Conservation (phyloP, 2,329 filamentous ascomycete genomes). For the Boeremia exigua region DNA sequence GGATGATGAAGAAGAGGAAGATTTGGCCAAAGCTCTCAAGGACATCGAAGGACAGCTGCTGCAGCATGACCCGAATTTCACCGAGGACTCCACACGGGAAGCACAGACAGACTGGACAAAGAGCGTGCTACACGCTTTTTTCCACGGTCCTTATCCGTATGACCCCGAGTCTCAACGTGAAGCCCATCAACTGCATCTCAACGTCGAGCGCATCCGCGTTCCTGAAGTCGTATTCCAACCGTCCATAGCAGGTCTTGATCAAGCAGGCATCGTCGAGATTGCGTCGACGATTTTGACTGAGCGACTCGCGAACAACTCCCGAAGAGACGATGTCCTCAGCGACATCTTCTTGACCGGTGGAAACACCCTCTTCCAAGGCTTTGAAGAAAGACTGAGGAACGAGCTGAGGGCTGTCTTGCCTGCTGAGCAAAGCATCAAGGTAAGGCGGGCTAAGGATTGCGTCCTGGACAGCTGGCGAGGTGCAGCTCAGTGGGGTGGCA, state of each 20-base stretch:
- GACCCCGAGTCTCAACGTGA: slow-evolving; percentile 80
- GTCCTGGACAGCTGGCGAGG: slow-evolving; percentile 92
- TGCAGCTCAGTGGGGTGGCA: slow-evolving; percentile 80
- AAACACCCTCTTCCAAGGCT: slow-evolving; percentile 82
- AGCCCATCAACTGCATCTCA: slow-evolving; percentile 88
- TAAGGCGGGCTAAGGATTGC: slow-evolving; percentile 77
- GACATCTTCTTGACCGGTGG: slow-evolving; percentile 97
- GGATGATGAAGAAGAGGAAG: slow-evolving; percentile 92
- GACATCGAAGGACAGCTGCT: slow-evolving; percentile 84
- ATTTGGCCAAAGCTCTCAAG: slow-evolving; percentile 75
- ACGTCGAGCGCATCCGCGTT: slow-evolving; percentile 93
- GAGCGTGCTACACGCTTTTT: slow-evolving; percentile 85
- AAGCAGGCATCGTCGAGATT: slow-evolving; percentile 92
- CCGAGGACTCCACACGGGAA: slow-evolving; percentile 88
- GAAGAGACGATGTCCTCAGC: slow-evolving; percentile 73
- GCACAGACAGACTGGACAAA: slow-evolving; percentile 96
- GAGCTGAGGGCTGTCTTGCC: slow-evolving; percentile 74
- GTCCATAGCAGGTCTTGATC: slow-evolving; percentile 87
- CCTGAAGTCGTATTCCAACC: slow-evolving; percentile 94
- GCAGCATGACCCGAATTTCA: slow-evolving; percentile 84
- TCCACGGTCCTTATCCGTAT: slow-evolving; percentile 85
- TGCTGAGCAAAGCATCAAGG: slow-evolving; percentile 68
- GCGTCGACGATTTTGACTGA: slow-evolving; percentile 87
- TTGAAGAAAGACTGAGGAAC: slow-evolving; percentile 82
- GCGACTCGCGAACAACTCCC: slow-evolving; percentile 65